A percentile compares a stretch with the other conserved stretches of the same genome.
Evolutionary conservation across 1,139 yeast species (phyloP).

Genomic region (Zygotorulaspora mrakii): DNA sequence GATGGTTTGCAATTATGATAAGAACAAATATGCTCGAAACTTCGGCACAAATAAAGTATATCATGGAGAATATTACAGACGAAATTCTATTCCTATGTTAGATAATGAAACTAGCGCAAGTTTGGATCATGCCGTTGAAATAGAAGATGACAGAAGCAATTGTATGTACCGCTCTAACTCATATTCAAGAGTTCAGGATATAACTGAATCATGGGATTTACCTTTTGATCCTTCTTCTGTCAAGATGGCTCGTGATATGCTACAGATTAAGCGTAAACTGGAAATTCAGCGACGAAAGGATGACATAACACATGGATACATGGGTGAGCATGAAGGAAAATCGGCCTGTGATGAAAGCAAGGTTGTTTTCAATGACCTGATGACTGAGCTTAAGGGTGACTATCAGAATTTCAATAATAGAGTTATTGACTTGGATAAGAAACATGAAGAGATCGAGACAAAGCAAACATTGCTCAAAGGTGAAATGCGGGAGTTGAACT

Average conservation of each 20-base stretch:
- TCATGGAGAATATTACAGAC: conserved; percentile 24
- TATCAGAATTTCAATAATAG: conserved; percentile 35
- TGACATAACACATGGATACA: conserved; percentile 15
- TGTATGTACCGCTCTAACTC: conserved; percentile 38
- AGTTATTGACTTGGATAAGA: conserved; percentile 40
- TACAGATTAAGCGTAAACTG: conserved; percentile 24
- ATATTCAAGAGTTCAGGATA: conserved; percentile 45
- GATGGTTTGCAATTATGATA: conserved; percentile 32
- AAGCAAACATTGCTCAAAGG: conserved; percentile 41
- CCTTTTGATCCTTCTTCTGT: conserved; percentile 37
- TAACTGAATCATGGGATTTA: conserved; percentile 36
- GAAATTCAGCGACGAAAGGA: conserved; percentile 28
- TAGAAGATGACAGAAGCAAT: conserved; percentile 2
- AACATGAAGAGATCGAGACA: conserved; percentile 33
- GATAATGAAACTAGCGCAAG: conserved; percentile 16
- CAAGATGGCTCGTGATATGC: conserved; percentile 33
- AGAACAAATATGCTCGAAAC: conserved; percentile 18
- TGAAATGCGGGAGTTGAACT: conserved; percentile 60
- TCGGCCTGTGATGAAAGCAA: conserved; percentile 13
- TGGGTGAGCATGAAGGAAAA: conserved; percentile 9
- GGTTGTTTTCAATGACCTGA: conserved; percentile 16
- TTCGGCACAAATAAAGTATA: conserved; percentile 24
- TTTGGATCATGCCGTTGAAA: conserved; percentile 6
- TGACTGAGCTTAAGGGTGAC: conserved; percentile 16
- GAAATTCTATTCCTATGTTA: conserved; percentile 25